Evolutionary conservation across 306 rosid species (phyloP).

Genomic region (Glycine soja): DNA sequence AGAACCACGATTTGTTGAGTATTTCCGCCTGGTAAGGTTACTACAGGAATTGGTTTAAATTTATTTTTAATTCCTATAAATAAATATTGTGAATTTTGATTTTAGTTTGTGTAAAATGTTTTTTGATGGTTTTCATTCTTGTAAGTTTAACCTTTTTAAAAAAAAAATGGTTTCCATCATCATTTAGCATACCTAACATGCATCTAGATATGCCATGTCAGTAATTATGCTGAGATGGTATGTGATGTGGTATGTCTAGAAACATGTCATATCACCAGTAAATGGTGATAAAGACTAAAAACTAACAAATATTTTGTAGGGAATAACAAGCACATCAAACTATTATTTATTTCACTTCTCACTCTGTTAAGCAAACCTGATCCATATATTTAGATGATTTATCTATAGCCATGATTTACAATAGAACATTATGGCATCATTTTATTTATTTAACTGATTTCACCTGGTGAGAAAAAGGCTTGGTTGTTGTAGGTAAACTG

Average conservation of each 20-base stretch:
- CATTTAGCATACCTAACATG: neutral
- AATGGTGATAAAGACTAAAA: neutral
- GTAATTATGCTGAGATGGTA: neutral
- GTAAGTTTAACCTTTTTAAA: neutral
- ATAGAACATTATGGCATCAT: neutral
- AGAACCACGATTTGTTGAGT: slow-evolving; percentile 89
- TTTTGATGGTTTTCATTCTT: neutral
- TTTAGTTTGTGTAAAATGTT: neutral
- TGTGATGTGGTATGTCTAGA: neutral
- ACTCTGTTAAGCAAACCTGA: neutral
- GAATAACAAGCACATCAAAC: neutral
- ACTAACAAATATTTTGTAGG: neutral
- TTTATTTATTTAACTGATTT: neutral
- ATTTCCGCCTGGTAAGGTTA: slow-evolving; percentile 84
- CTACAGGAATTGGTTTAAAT: neutral
- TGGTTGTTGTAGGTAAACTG: neutral
- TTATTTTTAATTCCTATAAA: neutral
- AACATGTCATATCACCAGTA: neutral
- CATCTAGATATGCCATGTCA: neutral
- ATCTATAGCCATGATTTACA: neutral
- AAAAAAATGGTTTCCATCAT: neutral
- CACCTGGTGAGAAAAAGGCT: neutral
- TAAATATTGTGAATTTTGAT: neutral
- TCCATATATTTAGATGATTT: neutral
- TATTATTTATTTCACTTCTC: neutral